These are phyloP conservation scores for Zalerion maritima DNA, from an alignment of 495 filamentous ascomycete genomes.

Conservation along the genomic window DNA sequence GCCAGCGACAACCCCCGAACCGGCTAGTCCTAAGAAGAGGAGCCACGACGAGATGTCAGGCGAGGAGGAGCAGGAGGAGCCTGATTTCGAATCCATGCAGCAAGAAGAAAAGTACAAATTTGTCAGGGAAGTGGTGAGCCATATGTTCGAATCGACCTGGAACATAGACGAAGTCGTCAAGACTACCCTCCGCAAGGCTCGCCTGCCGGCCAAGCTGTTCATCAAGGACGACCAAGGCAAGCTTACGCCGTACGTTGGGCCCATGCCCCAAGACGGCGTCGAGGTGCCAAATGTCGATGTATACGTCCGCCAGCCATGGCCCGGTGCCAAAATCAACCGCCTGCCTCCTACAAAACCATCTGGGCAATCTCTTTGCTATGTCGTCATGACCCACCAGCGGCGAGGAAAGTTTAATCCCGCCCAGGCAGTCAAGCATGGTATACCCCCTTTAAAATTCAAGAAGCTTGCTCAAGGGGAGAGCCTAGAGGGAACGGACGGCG, in stretches of 20 bases:
- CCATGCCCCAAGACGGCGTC: constrained; percentile 35
- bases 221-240: constrained; percentile 50
- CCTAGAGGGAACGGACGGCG: constrained; percentile 38
- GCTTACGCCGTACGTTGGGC: constrained; percentile 51
- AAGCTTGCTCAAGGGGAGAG: constrained; percentile 34
- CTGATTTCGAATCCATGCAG: constrained; percentile 3
- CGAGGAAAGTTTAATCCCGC: constrained; percentile 64
- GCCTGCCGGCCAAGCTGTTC: constrained; percentile 54
- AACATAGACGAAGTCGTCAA: constrained; percentile 51
- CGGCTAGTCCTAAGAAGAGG: constrained; percentile 37
- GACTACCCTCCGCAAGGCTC: constrained; percentile 46
- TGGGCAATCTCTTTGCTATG: constrained; percentile 62
- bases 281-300: constrained; percentile 53
- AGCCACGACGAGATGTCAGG: constrained; percentile 43
- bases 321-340: constrained; percentile 44
- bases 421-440: constrained; percentile 45
- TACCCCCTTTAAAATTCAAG: constrained; percentile 38
- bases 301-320: constrained; percentile 69
- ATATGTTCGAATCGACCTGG: constrained; percentile 79
- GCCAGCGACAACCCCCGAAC: not conserved
- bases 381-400: constrained; percentile 56
- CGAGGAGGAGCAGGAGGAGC: constrained; percentile 6
- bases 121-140: constrained; percentile 43
- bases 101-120: constrained; percentile 32
- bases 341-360: constrained; percentile 54